Evolutionary conservation across 108 stramenopile species (phyloP).

Genomic region (Nannochloropsis granulata): DNA sequence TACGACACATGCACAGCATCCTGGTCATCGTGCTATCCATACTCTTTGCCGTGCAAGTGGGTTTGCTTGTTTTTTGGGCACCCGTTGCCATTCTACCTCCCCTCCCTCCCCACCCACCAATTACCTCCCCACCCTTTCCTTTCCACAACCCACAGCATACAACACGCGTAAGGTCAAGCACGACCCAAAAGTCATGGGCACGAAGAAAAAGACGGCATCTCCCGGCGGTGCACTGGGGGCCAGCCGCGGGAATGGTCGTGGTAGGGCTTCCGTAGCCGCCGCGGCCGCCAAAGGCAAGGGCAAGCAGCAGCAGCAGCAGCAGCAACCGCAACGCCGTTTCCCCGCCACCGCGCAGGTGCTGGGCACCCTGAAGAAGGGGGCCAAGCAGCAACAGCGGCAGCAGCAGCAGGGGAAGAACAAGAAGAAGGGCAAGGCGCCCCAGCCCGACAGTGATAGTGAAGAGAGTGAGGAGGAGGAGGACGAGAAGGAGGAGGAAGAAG

Average conservation of each 20-base stretch:
- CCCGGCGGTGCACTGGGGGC: not conserved
- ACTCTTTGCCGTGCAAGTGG: no score
- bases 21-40: no score
- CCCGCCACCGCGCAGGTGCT: not conserved
- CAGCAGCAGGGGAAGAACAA: not conserved
- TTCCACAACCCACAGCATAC: no score
- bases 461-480: not conserved
- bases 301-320: not conserved
- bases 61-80: no score
- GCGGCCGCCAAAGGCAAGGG: not conserved
- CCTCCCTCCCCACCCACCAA: no score
- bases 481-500: not conserved
- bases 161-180: no score
- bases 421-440: not conserved
- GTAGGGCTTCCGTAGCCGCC: not conserved
- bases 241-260: not conserved
- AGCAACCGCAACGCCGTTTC: not conserved
- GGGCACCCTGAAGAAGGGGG: not conserved
- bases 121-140: no score
- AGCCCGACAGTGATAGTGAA: not conserved
- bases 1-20: no score
- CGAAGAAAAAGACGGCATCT: not conserved
- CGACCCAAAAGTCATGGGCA: not conserved
- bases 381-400: not conserved
- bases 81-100: no score